Evolutionary conservation across 2,329 filamentous ascomycete genomes (phyloP), one percentile per base, ranked within the genome.

Genomic region (Ceratocystis smalleyi): DNA sequence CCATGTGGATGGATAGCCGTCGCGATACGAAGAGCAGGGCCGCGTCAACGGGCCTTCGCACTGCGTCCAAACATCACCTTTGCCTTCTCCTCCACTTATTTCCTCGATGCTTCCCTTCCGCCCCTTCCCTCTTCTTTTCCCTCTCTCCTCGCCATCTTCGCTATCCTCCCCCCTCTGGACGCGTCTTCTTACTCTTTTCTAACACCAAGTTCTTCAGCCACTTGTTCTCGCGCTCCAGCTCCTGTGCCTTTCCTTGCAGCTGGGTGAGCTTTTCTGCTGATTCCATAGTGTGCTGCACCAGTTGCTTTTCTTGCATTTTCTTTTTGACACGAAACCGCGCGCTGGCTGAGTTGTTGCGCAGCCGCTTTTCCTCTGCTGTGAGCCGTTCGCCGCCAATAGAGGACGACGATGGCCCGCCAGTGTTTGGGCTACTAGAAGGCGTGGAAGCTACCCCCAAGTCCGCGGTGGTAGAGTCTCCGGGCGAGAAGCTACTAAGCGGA

Each of bases 311-410:
- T 61, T 83, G 79, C 72, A 85, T 82, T 76, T 86, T 86, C 78
- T 86, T 86, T 77, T 86, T 86, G 71, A 84, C 79, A 54, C 83
- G 80, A 75, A 86, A 86, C 59, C 83, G 81, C n/a, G 83, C 83
- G 61, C 79, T 83, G 59, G 83, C 83, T 17, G 83, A 83, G 8
- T 84, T 86, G 72, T 86, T 86, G 64, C 83, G 80, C 51, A 83
- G 80, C n/a, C 83, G 80, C 69, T 85, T 85, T 69, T 86, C 83
- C 71, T 86, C 83, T 43, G 57, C 40, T n/a, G 66, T 65, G 2
- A 67, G 71, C 71, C 61, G 77, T 5, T 65, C 64, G 17, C 22
- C 15, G 27, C 19, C 19, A 4, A 8, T 19, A 17, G 19, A 10
- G n/a, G 8, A 19, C 19, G 49, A 15, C 19, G 19, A 19, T 54